phyloP scores from a whole-genome alignment of 2,329 filamentous ascomycete species.

The Neoscytalidium dimidiatum region DNA sequence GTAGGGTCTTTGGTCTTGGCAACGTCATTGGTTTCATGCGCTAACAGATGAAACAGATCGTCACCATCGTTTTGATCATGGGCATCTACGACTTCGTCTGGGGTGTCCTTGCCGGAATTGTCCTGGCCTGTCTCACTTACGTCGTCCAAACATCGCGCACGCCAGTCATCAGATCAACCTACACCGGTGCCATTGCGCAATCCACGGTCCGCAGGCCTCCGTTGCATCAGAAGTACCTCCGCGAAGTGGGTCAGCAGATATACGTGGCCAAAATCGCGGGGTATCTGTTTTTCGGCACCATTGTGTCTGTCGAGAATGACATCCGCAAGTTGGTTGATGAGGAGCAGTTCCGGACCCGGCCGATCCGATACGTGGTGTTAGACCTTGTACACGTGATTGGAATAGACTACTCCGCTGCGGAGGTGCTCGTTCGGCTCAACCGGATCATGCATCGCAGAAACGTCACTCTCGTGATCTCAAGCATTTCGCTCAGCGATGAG shows the following conservation, averaged over 20 bases:
- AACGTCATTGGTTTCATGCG: not conserved
- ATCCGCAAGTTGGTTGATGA: constrained; percentile 83
- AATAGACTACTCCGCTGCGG: constrained; percentile 92
- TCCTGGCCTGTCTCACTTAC: constrained; percentile 86
- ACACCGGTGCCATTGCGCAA: constrained; percentile 82
- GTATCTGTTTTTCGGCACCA: constrained; percentile 97
- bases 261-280: constrained; percentile 89
- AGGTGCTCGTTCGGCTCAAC: constrained; percentile 92
- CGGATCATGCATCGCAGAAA: constrained; percentile 75
- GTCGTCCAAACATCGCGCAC: constrained; percentile 90
- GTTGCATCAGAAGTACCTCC: constrained; percentile 82
- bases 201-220: constrained; percentile 92
- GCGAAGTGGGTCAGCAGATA: constrained; percentile 83
- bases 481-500: constrained; percentile 73
- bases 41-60: constrained; percentile 53
- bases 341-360: constrained; percentile 72
- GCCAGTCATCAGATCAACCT: constrained; percentile 86
- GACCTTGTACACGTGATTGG: constrained; percentile 89
- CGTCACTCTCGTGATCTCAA: constrained; percentile 80
- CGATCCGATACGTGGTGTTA: constrained; percentile 86
- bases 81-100: constrained; percentile 95
- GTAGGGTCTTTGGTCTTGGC: constrained; percentile 30
- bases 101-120: constrained; percentile 88
- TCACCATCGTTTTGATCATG: constrained; percentile 93
- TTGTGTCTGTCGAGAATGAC: constrained; percentile 89